Percentiles rank a stretch among this genome's conserved stretches.
These are phyloP conservation scores for Scleroderma citrinum DNA, from an alignment of 768 basidiomycete species.

Conservation along the genomic window DNA sequence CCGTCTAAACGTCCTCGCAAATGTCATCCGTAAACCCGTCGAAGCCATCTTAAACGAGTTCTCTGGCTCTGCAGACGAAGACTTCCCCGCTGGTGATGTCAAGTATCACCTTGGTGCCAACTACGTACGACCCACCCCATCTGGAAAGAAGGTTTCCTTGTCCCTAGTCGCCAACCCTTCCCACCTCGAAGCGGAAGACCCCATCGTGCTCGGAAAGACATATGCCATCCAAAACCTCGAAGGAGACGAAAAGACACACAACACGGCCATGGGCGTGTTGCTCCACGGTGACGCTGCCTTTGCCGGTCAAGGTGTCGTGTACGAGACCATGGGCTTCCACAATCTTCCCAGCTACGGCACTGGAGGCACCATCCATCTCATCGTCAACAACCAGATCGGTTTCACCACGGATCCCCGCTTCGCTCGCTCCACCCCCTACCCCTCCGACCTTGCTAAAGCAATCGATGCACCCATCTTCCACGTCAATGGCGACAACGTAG, in stretches of 20 bases:
- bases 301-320: constrained; percentile 96
- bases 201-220: constrained; percentile 99
- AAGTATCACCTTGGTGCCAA: constrained; percentile 99
- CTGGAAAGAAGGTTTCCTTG: constrained; percentile 94
- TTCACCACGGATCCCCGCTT: constrained; percentile 99
- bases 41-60: constrained; percentile 99
- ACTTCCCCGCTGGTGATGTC: constrained; percentile 91
- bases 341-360: constrained; percentile 93
- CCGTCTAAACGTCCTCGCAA: constrained; percentile 94
- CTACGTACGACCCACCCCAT: constrained; percentile 96
- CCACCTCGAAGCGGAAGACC: constrained; percentile 95
- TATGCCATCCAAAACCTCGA: constrained; percentile 94
- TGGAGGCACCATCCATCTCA: constrained; percentile 96
- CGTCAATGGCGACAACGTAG: constrained; percentile 97
- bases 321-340: constrained; percentile 99
- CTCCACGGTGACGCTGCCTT: constrained; percentile 98
- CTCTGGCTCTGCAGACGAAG: constrained; percentile 64
- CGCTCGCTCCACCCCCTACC: constrained; percentile 95
- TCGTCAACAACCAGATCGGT: constrained; percentile 99
- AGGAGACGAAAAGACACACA: constrained; percentile 71
- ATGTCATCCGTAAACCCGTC: constrained; percentile 97
- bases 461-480: constrained; percentile 99
- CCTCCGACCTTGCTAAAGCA: constrained; percentile 96
- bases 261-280: constrained; percentile 89
- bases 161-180: constrained; percentile 99